phyloP scores from a whole-genome alignment of 2,329 filamentous ascomycete species.

The Elsinoe arachidis region DNA sequence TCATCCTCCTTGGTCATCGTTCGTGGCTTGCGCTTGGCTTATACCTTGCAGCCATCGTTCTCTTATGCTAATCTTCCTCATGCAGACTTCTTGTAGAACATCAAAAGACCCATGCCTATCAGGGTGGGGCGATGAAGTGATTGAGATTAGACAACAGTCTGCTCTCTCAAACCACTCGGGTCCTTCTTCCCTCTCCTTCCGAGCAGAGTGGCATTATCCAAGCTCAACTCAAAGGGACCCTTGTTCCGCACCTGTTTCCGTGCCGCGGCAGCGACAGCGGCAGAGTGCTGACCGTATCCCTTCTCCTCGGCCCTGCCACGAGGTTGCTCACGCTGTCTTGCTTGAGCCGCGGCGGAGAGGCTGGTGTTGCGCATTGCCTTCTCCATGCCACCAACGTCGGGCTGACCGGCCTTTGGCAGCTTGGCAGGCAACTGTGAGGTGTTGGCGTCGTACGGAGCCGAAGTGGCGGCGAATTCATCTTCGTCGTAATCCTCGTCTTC shows the following conservation, averaged over 20 bases:
- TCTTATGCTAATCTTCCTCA: background rate
- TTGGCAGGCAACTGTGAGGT: conserved; percentile 48
- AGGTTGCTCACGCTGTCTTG: conserved; percentile 44
- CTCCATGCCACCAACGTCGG: conserved; percentile 65
- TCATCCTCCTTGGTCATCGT: background rate
- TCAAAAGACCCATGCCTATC: background rate
- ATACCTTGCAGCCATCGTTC: no score
- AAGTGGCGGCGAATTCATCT: conserved; percentile 53
- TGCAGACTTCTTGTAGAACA: background rate
- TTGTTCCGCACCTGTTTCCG: conserved; percentile 70
- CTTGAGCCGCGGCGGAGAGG: conserved; percentile 57
- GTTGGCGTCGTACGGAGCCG: conserved; percentile 43
- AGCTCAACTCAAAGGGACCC: conserved; percentile 81
- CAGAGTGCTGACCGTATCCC: conserved; percentile 84
- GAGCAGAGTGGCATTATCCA: conserved; percentile 83
- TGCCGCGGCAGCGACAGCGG: conserved; percentile 73
- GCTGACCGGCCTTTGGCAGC: conserved; percentile 53
- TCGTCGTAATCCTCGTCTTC: conserved; percentile 59
- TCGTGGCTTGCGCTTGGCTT: no score
- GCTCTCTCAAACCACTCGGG: conserved; percentile 39
- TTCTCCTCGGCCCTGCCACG: conserved; percentile 46
- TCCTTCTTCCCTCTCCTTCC: conserved; percentile 57
- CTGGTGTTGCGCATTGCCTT: conserved; percentile 79
- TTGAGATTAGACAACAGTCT: conserved; percentile 24
- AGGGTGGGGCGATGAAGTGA: background rate